Base-by-base conservation (phyloP, 2,329 filamentous ascomycete species). In the Myotisia sp. region DNA sequence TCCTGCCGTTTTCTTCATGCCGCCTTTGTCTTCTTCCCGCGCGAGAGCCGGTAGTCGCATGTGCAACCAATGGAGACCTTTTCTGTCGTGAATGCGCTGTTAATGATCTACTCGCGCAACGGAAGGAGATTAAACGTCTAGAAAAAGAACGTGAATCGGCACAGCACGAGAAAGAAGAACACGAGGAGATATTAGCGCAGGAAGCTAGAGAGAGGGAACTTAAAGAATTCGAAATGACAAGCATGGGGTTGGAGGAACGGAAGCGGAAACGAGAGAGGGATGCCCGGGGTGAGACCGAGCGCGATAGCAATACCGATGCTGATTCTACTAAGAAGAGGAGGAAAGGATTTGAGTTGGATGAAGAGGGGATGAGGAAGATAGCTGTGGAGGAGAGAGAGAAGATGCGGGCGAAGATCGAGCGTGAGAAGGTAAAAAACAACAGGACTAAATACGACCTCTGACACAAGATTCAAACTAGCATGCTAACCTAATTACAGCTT, bases 61-160 rank as follows among this genome's bases (percentile, higher is more conserved):
- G 87, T 56, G 64, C 71, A 2, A 58, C 59, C 2, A 71, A 76
- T 43, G 87, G 87, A 41, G 86, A 95, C 56, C 67, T 98, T 9
- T 95, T 95, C 63, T 98, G 87, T 56, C 76, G 84, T 46, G 90
- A 95, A 62, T 98, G 87, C 61, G 86, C 85, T 6, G 72, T 95
- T 34, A 76, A 67, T 45, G 93, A 95, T 49, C 75, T 98, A n/a
- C 67, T 95, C 1, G 71, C 84, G 1, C 87, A 98, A 58, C 78
- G 83, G 46, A 81, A 86, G 60, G 90, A 95, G 52, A 86, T 92
- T 43, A 90, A 85, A 54, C 73, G 90, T 0, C 52, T 81, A 2
- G 81, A 83, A 40, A 79, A 73, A 45, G 67, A 71, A 14, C 65
- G 71, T 13, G 74, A 77, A 43, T 62, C 68, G 19, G 70, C 73